Percentiles rank a stretch among this genome's conserved stretches.
Conservation (phyloP, 1,139 yeast species). For the Candida gigantensis region DNA sequence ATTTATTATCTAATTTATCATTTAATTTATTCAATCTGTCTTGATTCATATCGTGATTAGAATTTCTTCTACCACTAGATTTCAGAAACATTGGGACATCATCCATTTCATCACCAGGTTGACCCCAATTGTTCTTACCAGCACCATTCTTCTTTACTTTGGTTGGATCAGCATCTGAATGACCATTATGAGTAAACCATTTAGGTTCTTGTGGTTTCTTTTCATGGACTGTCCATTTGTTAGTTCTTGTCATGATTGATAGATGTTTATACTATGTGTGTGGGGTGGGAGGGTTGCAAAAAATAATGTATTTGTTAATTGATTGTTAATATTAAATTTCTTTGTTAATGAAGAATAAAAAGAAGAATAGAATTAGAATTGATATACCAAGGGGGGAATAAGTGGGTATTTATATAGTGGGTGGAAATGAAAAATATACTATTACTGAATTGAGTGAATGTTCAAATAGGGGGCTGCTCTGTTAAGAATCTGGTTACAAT, state of each 20-base stretch:
- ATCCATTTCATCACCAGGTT: conserved; percentile 64
- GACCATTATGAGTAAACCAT: conserved; percentile 78
- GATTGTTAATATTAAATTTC: no score
- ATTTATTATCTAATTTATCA: conserved; percentile 24
- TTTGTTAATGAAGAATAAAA: no score
- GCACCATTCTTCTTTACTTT: conserved; percentile 82
- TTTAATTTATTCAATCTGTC: conserved; percentile 26
- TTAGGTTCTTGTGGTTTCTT: conserved; percentile 54
- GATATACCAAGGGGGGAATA: no score
- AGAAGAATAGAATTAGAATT: no score
- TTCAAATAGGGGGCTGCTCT: no score
- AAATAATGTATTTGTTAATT: no score
- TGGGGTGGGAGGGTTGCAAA: no score
- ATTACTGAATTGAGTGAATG: no score
- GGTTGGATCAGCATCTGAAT: conserved; percentile 65
- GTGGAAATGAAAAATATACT: no score
- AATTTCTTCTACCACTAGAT: conserved; percentile 37
- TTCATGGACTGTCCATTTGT: conserved; percentile 73
- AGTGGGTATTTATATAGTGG: no score
- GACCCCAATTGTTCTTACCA: conserved; percentile 80
- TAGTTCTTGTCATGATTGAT: conserved; percentile 73
- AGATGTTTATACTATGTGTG: no score
- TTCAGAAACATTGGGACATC: conserved; percentile 32
- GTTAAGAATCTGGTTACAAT: no score
- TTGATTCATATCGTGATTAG: conserved; percentile 40